A percentile compares a stretch with the other conserved stretches of the same genome.
phyloP scores from a whole-genome alignment of 306 rosid genomes.

The Notholithocarpus densiflorus region DNA sequence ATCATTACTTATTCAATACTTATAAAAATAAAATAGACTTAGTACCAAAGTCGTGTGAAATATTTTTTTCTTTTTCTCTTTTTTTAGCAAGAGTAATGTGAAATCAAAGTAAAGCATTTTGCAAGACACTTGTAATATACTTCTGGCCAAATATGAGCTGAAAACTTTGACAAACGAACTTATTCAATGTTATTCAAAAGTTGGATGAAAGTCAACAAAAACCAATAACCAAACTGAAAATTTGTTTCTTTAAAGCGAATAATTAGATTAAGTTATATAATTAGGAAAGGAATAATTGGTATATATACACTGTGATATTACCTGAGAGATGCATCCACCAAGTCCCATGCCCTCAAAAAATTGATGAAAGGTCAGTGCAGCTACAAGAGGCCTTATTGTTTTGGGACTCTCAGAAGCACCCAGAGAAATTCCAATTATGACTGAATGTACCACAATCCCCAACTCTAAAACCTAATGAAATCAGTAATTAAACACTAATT shows the following conservation, averaged over 20 bases:
- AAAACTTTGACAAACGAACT: background rate
- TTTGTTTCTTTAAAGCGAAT: background rate
- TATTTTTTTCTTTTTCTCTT: no score
- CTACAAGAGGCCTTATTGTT: slow-evolving; percentile 61
- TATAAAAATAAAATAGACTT: no score
- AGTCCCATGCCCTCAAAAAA: slow-evolving; percentile 94
- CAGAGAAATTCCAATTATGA: slow-evolving; percentile 71
- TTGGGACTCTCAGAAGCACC: slow-evolving; percentile 72
- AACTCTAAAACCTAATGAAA: slow-evolving; percentile 56
- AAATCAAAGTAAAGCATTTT: no score
- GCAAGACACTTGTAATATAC: no score
- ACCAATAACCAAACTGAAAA: no score
- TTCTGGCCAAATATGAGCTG: background rate
- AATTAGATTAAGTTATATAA: no score
- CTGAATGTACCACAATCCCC: slow-evolving; percentile 79
- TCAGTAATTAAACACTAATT: background rate
- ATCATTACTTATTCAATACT: no score
- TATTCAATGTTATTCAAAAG: background rate
- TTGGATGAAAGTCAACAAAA: background rate
- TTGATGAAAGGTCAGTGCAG: slow-evolving; percentile 77
- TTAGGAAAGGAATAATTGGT: no score
- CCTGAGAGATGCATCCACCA: slow-evolving; percentile 88
- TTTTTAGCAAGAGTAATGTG: no score
- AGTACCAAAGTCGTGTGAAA: no score
- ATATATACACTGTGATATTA: background rate